phyloP scores from a whole-genome alignment of 2,329 filamentous ascomycete genomes.

The Pseudocercospora eumusae region DNA sequence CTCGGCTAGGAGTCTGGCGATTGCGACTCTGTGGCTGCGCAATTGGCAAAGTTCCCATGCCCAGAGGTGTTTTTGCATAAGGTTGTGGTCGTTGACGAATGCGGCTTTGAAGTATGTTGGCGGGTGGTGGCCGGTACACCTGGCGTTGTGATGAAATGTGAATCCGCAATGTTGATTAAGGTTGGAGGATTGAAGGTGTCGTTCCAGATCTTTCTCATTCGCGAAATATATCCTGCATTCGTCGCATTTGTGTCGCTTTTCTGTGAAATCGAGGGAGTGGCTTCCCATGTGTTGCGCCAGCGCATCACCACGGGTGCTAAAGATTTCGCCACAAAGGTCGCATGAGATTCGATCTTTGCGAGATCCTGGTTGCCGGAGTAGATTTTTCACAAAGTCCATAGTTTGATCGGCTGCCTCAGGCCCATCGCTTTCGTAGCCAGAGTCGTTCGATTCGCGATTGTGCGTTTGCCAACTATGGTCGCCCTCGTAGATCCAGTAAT shows the following conservation, averaged over 20 bases:
- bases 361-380: slow-evolving; percentile 22
- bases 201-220: slow-evolving; percentile 28
- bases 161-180: slow-evolving; percentile 31
- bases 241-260: slow-evolving; percentile 31
- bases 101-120: slow-evolving; percentile 28
- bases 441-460: slow-evolving; percentile 10
- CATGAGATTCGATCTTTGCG: slow-evolving; percentile 19
- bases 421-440: slow-evolving; percentile 11
- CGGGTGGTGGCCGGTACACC: slow-evolving; percentile 30
- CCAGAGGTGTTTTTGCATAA: slow-evolving; percentile 32
- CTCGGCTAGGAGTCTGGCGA: slow-evolving; percentile 25
- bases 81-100: slow-evolving; percentile 24
- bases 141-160: slow-evolving; percentile 26
- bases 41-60: slow-evolving; percentile 30
- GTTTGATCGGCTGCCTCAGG: slow-evolving; percentile 22
- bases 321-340: slow-evolving; percentile 28
- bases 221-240: slow-evolving; percentile 32
- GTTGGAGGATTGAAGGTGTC: slow-evolving; percentile 29
- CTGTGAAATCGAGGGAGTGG: slow-evolving; percentile 29
- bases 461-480: slow-evolving; percentile 24
- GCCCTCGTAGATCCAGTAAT: slow-evolving; percentile 30
- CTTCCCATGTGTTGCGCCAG: slow-evolving; percentile 29
- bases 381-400: slow-evolving; percentile 24
- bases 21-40: slow-evolving; percentile 23
- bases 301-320: slow-evolving; percentile 20